Conservation (phyloP, 306 rosid species). For the Quercus berberidifolia region DNA sequence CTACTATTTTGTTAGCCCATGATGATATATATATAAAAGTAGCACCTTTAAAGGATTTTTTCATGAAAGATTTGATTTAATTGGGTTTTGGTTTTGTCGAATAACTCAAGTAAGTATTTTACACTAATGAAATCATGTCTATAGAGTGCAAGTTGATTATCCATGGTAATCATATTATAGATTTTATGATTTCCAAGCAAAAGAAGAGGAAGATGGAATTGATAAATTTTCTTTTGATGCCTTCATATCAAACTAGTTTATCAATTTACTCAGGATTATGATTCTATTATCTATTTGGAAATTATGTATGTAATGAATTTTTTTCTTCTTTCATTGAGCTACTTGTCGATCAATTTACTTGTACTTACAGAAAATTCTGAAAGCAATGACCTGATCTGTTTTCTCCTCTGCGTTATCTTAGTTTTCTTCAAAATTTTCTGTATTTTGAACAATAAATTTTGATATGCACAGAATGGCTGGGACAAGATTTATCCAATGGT, state of each 20-base stretch:
- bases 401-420: constrained; percentile 4
- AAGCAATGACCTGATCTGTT: background rate
- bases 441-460: constrained; percentile 9
- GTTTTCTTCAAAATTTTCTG: constrained; percentile 1
- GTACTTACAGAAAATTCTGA: background rate
- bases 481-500: constrained; percentile 40
- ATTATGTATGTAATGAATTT: background rate
- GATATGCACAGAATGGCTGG: constrained; percentile 57
- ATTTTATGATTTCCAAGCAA: background rate
- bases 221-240: background rate
- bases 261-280: background rate
- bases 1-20: background rate
- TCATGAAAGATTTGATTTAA: background rate
- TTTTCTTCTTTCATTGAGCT: background rate
- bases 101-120: background rate
- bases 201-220: background rate
- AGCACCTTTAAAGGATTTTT: background rate
- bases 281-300: background rate
- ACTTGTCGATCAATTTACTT: background rate
- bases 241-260: background rate
- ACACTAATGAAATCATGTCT: background rate
- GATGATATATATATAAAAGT: background rate
- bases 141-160: background rate
- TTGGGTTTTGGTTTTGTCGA: background rate
- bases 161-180: background rate